Evolutionary conservation across 768 basidiomycete genomes (phyloP).

Genomic region (Podaxis mareebaensis): DNA sequence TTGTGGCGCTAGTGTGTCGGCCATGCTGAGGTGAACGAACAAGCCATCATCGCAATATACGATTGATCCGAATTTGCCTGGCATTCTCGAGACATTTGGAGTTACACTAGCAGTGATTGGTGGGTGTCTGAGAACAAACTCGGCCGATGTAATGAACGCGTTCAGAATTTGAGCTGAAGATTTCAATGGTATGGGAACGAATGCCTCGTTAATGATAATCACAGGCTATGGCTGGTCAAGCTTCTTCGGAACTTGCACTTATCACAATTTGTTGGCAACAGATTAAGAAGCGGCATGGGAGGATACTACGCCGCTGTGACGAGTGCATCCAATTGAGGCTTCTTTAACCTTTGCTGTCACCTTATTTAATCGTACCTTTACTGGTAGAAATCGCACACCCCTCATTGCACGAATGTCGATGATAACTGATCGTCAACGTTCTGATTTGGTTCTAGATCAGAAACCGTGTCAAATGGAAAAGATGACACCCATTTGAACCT

Average conservation of each 20-base stretch:
- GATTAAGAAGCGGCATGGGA: background rate
- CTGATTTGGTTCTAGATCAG: constrained; percentile 14
- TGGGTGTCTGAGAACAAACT: background rate
- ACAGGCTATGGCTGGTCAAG: background rate
- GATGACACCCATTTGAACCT: background rate
- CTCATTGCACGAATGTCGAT: background rate
- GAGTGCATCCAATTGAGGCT: constrained; percentile 5
- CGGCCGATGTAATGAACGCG: constrained; percentile 1
- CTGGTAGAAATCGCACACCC: constrained; percentile 4
- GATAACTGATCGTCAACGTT: constrained; percentile 13
- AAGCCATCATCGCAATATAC: background rate
- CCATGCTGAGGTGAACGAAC: background rate
- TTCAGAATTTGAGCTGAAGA: background rate
- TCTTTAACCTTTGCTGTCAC: constrained; percentile 4
- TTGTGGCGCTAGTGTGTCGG: background rate
- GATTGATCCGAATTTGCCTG: constrained; percentile 2
- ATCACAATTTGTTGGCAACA: constrained; percentile 9
- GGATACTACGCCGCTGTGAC: constrained; percentile 2
- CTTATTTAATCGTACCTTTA: constrained; percentile 7
- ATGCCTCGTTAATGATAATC: background rate
- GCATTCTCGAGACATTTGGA: constrained; percentile 2
- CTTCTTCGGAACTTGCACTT: constrained; percentile 3
- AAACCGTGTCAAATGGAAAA: constrained; percentile 10
- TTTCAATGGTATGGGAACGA: background rate
- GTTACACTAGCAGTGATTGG: background rate